These are phyloP conservation scores for Nematodospora anomalae DNA, from an alignment of 1,139 yeast species.

Conservation along the genomic window DNA sequence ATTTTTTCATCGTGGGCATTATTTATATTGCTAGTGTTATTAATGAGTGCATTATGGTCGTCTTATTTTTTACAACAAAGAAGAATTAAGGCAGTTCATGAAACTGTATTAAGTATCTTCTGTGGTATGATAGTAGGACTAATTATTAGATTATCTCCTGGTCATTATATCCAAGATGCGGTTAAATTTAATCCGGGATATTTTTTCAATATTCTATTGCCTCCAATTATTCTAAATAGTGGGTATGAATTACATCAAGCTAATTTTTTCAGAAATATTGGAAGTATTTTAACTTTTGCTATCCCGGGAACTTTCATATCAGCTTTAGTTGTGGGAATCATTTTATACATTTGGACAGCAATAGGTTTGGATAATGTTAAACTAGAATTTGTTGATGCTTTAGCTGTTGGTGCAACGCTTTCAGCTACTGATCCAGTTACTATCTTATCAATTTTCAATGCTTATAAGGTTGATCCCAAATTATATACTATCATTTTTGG, in stretches of 20 bases:
- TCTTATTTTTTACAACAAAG: conserved; percentile 90
- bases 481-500: conserved; percentile 96
- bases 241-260: conserved; percentile 97
- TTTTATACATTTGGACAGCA: conserved; percentile 86
- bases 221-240: conserved; percentile 93
- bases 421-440: conserved; percentile 99
- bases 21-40: conserved; percentile 74
- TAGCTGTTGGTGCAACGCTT: conserved; percentile 95
- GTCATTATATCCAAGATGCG: conserved; percentile 95
- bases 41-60: conserved; percentile 92
- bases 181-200: conserved; percentile 93
- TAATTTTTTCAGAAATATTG: conserved; percentile 88
- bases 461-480: conserved; percentile 97
- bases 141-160: conserved; percentile 85
- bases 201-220: conserved; percentile 89
- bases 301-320: conserved; percentile 96
- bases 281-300: conserved; percentile 90
- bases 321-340: conserved; percentile 82
- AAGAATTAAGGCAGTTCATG: conserved; percentile 91
- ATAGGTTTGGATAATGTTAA: conserved; percentile 85
- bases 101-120: conserved; percentile 91
- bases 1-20: conserved; percentile 97
- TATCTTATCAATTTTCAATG: conserved; percentile 90
- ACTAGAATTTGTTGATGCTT: conserved; percentile 91
- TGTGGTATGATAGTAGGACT: conserved; percentile 97